Base-by-base conservation (phyloP, 805 yeast genomes). In the Metschnikowia santaceciliae region DNA sequence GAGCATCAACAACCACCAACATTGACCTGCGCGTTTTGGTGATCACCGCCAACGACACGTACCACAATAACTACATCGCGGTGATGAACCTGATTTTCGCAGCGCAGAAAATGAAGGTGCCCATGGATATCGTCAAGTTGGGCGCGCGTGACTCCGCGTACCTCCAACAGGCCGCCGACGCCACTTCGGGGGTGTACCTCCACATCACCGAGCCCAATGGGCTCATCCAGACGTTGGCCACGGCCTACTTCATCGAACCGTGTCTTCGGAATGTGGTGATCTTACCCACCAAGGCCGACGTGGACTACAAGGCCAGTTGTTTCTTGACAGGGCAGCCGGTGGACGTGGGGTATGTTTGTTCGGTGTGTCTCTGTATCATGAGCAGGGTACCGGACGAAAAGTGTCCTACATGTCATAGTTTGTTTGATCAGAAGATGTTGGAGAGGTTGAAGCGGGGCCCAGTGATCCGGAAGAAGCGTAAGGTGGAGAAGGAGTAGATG, bases 21-120 rank as follows among this genome's bases (percentile, higher is more conserved):
- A 67, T 69, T 65, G 66, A 61, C 53, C 61, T 75, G 7, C 64
- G 79, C 37, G 65, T 74, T 6, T 61, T 77, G 41, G 66, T 87
- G 51, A 83, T 86, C 46, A 83, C 97, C 0, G 77, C 90, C 23
- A 82, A 85, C 56, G 89, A 83, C 54, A 90, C 89, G 59, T 83
- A 82, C 50, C 62, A 61, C 38, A 82, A 90, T 4, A 89, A 88
- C 51, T 95, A 94, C 66, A 88, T 92, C 41, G 88, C 97, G 4
- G 84, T 90, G 41, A 94, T 94, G 98, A 94, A 94, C 67, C 79
- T 94, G 53, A 92, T 94, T 32, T 94, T 94, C 70, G 92, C 97
- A 0, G 96, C 98, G 0, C 97, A 94, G 59, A 92, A 91, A 67
- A 80, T 87, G 86, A 85, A 83, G 59, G 81, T 91, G 15, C 87